phyloP scores from a whole-genome alignment of 208 protist genomes.

The Angomonas ambiguus region DNA sequence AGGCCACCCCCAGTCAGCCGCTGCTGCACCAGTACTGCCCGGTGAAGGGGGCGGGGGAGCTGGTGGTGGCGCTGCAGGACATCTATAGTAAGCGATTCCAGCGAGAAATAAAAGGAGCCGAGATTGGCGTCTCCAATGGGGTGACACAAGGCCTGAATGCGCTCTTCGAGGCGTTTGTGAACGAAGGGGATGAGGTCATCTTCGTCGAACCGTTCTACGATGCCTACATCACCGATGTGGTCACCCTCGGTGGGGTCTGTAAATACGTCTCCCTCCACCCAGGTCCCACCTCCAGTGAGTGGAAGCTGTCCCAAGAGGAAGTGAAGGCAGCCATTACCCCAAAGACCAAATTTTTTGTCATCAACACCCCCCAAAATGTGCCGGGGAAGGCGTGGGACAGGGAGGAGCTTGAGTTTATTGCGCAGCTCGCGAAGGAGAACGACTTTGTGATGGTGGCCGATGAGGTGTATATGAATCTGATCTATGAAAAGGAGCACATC shows the following conservation, averaged over 20 bases:
- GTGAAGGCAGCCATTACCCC: slow-evolving; percentile 56
- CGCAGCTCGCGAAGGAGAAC: slow-evolving; percentile 60
- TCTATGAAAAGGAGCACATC: slow-evolving; percentile 55
- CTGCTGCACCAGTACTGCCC: slow-evolving; percentile 84
- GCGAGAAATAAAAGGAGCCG: slow-evolving; percentile 40
- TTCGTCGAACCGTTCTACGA: slow-evolving; percentile 93
- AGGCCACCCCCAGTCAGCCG: slow-evolving; percentile 28
- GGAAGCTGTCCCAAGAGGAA: slow-evolving; percentile 48
- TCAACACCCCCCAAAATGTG: slow-evolving; percentile 95
- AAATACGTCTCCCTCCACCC: slow-evolving; percentile 73
- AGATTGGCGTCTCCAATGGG: slow-evolving; percentile 78
- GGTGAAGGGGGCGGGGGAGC: slow-evolving; percentile 49
- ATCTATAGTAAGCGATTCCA: slow-evolving; percentile 58
- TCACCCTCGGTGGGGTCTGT: slow-evolving; percentile 61
- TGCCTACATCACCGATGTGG: slow-evolving; percentile 66
- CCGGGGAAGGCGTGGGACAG: slow-evolving; percentile 63
- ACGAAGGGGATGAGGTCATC: slow-evolving; percentile 90
- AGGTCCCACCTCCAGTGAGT: slow-evolving; percentile 29
- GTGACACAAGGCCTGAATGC: slow-evolving; percentile 82
- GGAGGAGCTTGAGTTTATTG: slow-evolving; percentile 69
- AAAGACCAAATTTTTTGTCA: slow-evolving; percentile 78
- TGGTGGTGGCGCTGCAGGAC: slow-evolving; percentile 56
- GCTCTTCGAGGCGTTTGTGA: slow-evolving; percentile 72
- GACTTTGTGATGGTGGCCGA: slow-evolving; percentile 67
- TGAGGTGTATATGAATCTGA: slow-evolving; percentile 91